Percentiles rank a stretch among this genome's conserved stretches.
Conservation (phyloP, 1,284 basidiomycete species). For the Cutaneotrichosporon cavernicola region DNA sequence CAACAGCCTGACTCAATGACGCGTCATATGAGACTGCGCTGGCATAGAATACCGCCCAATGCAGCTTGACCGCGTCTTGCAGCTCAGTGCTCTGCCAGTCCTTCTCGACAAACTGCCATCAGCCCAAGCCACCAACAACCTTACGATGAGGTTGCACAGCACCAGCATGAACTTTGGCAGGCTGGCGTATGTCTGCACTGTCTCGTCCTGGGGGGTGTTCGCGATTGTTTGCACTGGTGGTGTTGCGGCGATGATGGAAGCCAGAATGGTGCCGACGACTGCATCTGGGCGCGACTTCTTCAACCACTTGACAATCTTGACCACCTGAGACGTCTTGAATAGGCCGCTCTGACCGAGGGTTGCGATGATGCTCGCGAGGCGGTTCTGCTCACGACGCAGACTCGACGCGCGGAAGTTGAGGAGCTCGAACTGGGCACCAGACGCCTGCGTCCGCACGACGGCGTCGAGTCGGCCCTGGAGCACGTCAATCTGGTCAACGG, state of each 20-base stretch:
- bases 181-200: conserved; percentile 19
- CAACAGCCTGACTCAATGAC: conserved; percentile 59
- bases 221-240: conserved; percentile 35
- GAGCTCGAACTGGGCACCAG: conserved; percentile 38
- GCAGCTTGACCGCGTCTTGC: conserved; percentile 73
- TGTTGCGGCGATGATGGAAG: conserved; percentile 35
- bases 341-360: conserved; percentile 35
- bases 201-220: conserved; percentile 31
- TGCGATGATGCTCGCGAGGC: conserved; percentile 37
- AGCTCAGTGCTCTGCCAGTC: conserved; percentile 57
- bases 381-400: conserved; percentile 40
- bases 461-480: conserved; percentile 31
- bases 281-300: conserved; percentile 42
- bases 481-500: conserved; percentile 39
- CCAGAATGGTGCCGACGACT: conserved; percentile 33
- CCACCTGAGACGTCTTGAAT: conserved; percentile 44
- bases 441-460: conserved; percentile 29
- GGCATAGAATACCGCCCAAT: conserved; percentile 82
- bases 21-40: conserved; percentile 69
- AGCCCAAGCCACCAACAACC: not conserved
- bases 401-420: conserved; percentile 38
- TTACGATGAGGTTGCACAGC: conserved; percentile 31
- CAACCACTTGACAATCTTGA: conserved; percentile 47
- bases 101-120: conserved; percentile 37
- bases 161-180: conserved; percentile 43